Percentiles rank a stretch among this genome's conserved stretches.
Conservation (phyloP, 2,329 filamentous ascomycete genomes). For the Trichoderma citrinoviride region DNA sequence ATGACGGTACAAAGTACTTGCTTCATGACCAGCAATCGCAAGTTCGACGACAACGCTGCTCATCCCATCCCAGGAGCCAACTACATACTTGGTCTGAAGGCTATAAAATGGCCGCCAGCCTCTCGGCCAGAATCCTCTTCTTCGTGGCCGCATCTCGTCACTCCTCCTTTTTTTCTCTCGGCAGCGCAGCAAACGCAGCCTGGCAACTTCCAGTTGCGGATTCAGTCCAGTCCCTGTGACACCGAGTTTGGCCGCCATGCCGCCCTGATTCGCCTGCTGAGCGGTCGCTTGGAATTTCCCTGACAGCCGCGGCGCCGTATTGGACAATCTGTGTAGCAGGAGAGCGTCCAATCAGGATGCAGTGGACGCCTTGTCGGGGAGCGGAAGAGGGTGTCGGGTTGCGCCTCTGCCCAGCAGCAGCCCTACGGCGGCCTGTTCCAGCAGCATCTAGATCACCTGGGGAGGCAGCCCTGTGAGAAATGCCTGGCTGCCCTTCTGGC, state of each 20-base stretch:
- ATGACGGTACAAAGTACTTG: background rate
- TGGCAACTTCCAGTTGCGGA: too few species aligned
- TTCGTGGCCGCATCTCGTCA: too few species aligned
- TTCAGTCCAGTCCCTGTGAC: conserved; percentile 2
- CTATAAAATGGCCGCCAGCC: background rate
- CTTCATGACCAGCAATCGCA: background rate
- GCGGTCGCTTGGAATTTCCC: conserved; percentile 19
- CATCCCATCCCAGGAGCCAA: background rate
- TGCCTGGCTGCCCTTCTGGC: too few species aligned
- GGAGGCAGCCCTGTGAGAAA: conserved; percentile 4
- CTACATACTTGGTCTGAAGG: background rate
- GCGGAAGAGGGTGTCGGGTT: background rate
- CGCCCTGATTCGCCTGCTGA: conserved; percentile 1
- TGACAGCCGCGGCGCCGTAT: conserved; percentile 7
- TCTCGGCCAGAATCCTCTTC: background rate
- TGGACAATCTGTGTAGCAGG: conserved; percentile 9
- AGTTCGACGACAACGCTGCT: background rate
- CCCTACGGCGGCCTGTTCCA: conserved; percentile 5
- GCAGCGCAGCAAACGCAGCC: background rate
- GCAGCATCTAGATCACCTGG: background rate
- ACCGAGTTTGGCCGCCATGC: background rate
- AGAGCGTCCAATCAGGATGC: background rate
- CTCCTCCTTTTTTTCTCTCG: background rate
- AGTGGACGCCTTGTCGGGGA: background rate
- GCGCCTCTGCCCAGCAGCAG: conserved; percentile 12